phyloP scores from a whole-genome alignment of 208 protist species.

The Spironucleus salmonicida region DNA sequence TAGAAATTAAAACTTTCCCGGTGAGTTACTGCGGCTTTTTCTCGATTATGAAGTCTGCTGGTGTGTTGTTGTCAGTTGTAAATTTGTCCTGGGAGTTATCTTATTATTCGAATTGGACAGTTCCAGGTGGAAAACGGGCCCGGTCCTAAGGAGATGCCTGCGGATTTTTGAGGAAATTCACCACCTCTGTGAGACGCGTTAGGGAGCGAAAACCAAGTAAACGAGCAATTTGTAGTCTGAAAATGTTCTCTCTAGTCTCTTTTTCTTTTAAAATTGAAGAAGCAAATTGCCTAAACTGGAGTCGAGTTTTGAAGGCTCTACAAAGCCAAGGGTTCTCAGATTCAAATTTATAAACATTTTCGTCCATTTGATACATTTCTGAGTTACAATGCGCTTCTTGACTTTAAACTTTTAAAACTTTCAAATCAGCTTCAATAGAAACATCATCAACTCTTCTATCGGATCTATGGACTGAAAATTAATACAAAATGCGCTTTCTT shows the following conservation, averaged over 20 bases:
- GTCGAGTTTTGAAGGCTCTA: not conserved
- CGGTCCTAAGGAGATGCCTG: too few species aligned
- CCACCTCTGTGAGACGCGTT: not conserved
- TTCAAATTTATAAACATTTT: not conserved
- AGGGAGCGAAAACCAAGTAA: not conserved
- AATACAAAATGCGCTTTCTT: not conserved
- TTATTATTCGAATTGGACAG: too few species aligned
- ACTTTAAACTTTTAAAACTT: not conserved
- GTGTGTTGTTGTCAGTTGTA: too few species aligned
- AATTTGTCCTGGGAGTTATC: too few species aligned
- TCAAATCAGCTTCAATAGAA: not conserved
- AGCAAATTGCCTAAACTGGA: conserved; percentile 2
- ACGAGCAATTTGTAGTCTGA: conserved; percentile 5
- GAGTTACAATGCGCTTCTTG: not conserved
- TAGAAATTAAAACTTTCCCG: too few species aligned
- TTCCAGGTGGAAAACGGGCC: too few species aligned
- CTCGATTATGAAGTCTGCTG: too few species aligned
- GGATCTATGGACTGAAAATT: not conserved
- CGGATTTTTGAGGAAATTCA: conserved; percentile 2
- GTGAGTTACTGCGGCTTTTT: too few species aligned
- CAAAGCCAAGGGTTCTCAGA: not conserved
- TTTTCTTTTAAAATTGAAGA: not conserved
- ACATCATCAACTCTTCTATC: not conserved
- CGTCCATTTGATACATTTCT: not conserved
- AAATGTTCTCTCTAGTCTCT: not conserved